Evolutionary conservation across 176 grass and related monocot species (phyloP).

Genomic region (sorghum (Sorghum bicolor)): Sorghum_bicolor_NCBIv3 NC_012874.2:5755001-5755500

Average conservation of each 20-base stretch:
- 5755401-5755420: not conserved
- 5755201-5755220: not conserved
- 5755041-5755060: not conserved
- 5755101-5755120: not conserved
- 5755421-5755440: not conserved
- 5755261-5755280: not conserved
- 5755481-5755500: not conserved
- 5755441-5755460: not conserved
- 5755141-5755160: not conserved
- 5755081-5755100: not conserved
- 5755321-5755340: not conserved
- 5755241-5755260: not conserved
- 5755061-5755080: not conserved
- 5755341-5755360: not conserved
- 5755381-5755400: not conserved
- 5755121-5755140: not conserved
- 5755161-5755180: not conserved
- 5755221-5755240: not conserved
- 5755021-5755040: not conserved
- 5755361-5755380: not conserved
- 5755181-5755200: not conserved
- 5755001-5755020: not conserved
- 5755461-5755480: conserved; percentile 5
- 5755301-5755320: not conserved
- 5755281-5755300: not conserved